Base-by-base conservation (phyloP, 2,329 filamentous ascomycete genomes). In the Canariomyces notabilis region DNA sequence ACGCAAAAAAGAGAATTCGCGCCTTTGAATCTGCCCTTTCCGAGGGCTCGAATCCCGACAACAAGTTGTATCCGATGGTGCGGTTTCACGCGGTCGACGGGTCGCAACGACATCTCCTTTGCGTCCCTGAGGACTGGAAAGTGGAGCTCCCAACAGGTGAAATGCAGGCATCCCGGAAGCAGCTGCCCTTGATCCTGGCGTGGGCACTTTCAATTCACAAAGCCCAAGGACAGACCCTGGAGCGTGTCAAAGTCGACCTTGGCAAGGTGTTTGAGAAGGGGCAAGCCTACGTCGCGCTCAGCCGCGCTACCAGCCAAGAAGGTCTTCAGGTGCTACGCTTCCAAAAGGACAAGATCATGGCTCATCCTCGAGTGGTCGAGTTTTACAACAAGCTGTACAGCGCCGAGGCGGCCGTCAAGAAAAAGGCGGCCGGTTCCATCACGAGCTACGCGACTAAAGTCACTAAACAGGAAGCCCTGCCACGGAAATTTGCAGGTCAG, bases 141-240 rank as follows among this genome's bases (percentile, higher is more conserved):
- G 87, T 95, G 20, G 94, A 98, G 62, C 76, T 95, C n/a, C 93
- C 93, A 2, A 95, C 87, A 46, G 93, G 93, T 37, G 90, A 97
- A 63, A 76, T 97, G 1, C 89, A 95, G 64, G 93, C 93, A 2
- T 87, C 88, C 50, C 85, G 93, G 32, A 77, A 77, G 37, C 87
- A 91, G 58, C 67, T 91, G 2, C 93, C 93, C 0, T 75, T 98
- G 41, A 97, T 98, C 52, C 75, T 98, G 22, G 93, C 93, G 0
- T 98, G 93, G 93, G 93, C 93, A 2, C 70, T 98, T 16, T 95
- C 89, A 1, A 98, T 98, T 49, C 93, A 98, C 72, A 98, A 98
- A 68, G 93, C 93, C 1, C 91, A 97, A 64, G 91, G 91, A 1
- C 91, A 97, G 65, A 97, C 91, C 1, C 71, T 96, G 20, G 89